Evolutionary conservation across 1,284 basidiomycete genomes (phyloP).

Genomic region (Vanrija sp.): DNA sequence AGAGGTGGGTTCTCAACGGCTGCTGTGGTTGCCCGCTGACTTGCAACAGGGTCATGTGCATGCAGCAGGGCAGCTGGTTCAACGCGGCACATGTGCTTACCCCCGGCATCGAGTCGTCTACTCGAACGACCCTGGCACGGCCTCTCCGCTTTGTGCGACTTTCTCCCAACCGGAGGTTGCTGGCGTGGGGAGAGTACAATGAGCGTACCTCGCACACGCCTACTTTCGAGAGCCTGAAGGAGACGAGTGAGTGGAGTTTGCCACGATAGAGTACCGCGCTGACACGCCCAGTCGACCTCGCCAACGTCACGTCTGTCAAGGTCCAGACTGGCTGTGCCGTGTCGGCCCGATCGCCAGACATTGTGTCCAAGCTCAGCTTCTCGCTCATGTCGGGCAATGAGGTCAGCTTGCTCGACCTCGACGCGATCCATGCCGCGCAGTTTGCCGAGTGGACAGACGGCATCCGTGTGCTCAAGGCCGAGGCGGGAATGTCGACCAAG

Average conservation of each 20-base stretch:
- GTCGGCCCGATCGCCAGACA: conserved; percentile 49
- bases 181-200: conserved; percentile 41
- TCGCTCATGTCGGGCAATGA: conserved; percentile 64
- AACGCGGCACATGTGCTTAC: conserved; percentile 33
- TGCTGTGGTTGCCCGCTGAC: background rate
- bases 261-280: background rate
- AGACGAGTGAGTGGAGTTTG: conserved; percentile 55
- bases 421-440: conserved; percentile 75
- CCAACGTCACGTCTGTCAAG: conserved; percentile 70
- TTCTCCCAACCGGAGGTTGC: conserved; percentile 33
- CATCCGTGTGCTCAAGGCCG: conserved; percentile 75
- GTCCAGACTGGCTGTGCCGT: conserved; percentile 66
- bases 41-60: conserved; percentile 43
- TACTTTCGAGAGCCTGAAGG: conserved; percentile 44
- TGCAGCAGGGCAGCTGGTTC: conserved; percentile 47
- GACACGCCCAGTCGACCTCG: conserved; percentile 59
- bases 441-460: conserved; percentile 98
- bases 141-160: conserved; percentile 40
- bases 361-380: conserved; percentile 67
- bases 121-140: conserved; percentile 21
- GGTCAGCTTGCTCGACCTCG: conserved; percentile 74
- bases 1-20: conserved; percentile 53
- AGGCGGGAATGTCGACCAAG: conserved; percentile 65
- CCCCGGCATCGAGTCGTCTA: conserved; percentile 22
- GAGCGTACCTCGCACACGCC: conserved; percentile 21